Conservation (phyloP, 345 rosid species). For the Rhizophora apiculata region DNA sequence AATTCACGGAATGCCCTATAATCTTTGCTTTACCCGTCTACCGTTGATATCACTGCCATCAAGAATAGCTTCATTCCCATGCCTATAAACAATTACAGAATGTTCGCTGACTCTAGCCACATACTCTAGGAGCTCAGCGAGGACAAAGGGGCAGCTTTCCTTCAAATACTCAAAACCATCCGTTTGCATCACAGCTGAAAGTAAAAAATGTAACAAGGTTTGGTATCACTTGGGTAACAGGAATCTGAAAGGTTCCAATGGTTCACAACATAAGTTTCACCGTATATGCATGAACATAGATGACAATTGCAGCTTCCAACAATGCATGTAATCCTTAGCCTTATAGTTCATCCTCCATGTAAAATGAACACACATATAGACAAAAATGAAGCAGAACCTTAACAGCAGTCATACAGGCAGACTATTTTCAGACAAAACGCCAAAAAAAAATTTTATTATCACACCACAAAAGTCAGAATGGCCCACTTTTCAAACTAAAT, state of each 20-base stretch:
- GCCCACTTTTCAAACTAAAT: too few species aligned
- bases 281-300: too few species aligned
- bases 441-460: too few species aligned
- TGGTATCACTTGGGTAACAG: neutral
- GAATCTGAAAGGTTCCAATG: neutral
- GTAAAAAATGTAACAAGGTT: constrained; percentile 9
- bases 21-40: constrained; percentile 64
- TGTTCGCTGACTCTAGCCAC: constrained; percentile 52
- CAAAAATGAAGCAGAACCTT: too few species aligned
- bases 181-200: constrained; percentile 66
- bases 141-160: constrained; percentile 55
- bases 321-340: too few species aligned
- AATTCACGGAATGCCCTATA: constrained; percentile 19
- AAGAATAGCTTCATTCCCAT: constrained; percentile 39
- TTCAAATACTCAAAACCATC: constrained; percentile 67
- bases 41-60: constrained; percentile 57
- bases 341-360: too few species aligned
- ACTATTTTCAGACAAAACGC: too few species aligned
- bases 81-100: constrained; percentile 32
- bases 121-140: constrained; percentile 57
- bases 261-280: neutral
- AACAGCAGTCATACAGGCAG: too few species aligned
- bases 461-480: too few species aligned
- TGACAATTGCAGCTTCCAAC: too few species aligned
- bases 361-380: too few species aligned